phyloP scores from a whole-genome alignment of 495 filamentous ascomycete genomes.

The Alectoria sarmentosa region DNA sequence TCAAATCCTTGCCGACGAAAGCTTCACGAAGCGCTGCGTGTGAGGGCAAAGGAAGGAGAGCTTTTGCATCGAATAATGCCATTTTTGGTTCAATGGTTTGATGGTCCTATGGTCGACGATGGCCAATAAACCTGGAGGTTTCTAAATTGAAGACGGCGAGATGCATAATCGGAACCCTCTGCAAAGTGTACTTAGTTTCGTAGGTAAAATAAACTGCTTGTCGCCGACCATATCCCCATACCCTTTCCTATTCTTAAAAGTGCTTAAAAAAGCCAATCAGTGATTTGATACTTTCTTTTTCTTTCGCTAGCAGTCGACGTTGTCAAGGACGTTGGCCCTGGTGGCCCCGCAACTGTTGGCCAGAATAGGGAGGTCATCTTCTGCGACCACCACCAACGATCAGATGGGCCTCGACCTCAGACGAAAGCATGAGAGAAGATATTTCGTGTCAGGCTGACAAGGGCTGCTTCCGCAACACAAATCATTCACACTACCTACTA shows the following conservation, averaged over 20 bases:
- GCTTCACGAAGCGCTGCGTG: constrained; percentile 28
- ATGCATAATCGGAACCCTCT: too few species aligned
- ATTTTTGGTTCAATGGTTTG: background rate
- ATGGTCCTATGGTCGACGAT: background rate
- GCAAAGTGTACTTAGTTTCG: too few species aligned
- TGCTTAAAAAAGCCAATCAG: background rate
- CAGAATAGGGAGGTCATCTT: background rate
- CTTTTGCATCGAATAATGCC: background rate
- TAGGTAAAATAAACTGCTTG: too few species aligned
- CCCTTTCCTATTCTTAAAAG: background rate
- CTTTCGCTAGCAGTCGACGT: background rate
- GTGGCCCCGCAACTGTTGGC: background rate
- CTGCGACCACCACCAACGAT: too few species aligned
- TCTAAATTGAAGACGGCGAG: too few species aligned
- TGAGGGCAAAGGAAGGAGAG: constrained; percentile 23
- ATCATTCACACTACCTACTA: background rate
- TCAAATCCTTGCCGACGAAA: constrained; percentile 57
- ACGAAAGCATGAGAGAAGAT: background rate
- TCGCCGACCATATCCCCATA: background rate
- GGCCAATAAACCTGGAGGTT: background rate
- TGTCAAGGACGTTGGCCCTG: background rate
- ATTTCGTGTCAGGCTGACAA: background rate
- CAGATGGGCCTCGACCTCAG: too few species aligned
- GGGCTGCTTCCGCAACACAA: background rate
- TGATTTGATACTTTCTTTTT: too few species aligned